Evolutionary conservation across 441 rosid genomes (phyloP).

Genomic region (Adansonia grandidieri): DNA sequence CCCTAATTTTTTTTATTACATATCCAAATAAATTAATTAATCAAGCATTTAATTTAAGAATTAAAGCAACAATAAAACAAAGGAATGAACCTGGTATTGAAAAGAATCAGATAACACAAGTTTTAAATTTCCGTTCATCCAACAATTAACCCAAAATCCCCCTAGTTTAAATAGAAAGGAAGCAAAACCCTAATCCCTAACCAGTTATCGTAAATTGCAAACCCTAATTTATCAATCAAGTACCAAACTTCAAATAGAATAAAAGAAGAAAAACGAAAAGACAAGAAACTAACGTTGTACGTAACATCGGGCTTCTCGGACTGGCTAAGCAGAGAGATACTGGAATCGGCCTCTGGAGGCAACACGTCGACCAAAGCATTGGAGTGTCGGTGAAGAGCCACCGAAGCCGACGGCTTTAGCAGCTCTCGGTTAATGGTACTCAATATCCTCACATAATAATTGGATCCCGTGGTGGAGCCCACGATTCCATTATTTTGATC

Average conservation of each 20-base stretch:
- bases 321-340: conserved; percentile 93
- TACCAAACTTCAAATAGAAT: neutral
- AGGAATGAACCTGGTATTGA: neutral
- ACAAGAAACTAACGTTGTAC: conserved; percentile 59
- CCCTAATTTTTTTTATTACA: neutral
- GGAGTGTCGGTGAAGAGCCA: conserved; percentile 94
- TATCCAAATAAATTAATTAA: neutral
- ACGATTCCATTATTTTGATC: conserved; percentile 98
- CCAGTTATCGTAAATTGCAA: neutral
- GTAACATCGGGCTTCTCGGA: conserved; percentile 98
- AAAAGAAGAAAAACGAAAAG: neutral
- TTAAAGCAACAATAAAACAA: neutral
- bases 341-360: conserved; percentile 98
- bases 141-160: conserved; percentile 3
- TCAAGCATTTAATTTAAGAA: neutral
- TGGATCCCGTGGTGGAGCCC: conserved; percentile 96
- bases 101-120: neutral
- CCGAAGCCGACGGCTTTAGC: conserved; percentile 95
- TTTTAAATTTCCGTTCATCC: neutral
- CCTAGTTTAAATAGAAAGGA: neutral
- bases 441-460: conserved; percentile 87
- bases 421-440: conserved; percentile 92
- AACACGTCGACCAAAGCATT: conserved; percentile 95
- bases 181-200: conserved; percentile 2
- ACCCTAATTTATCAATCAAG: conserved; percentile 21